Conservation (phyloP, 2,329 filamentous ascomycete genomes). For the Neoascochyta sp. region DNA sequence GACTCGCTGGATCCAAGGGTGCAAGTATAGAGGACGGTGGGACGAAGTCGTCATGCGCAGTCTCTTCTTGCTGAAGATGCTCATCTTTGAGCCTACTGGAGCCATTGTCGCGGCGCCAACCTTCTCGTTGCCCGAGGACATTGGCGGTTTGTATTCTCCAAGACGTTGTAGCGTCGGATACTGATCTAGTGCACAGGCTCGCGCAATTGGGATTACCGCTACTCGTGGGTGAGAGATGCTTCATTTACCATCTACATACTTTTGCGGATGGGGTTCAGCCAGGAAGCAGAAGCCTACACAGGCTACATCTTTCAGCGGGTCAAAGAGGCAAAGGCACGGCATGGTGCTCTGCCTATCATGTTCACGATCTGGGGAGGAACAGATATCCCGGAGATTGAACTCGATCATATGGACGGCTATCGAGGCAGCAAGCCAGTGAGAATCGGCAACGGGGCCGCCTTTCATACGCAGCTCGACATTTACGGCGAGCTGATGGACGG, state of each 20-base stretch:
- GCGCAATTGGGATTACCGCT: conserved; percentile 67
- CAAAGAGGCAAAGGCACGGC: conserved; percentile 55
- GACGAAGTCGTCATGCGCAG: conserved; percentile 68
- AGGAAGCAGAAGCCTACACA: conserved; percentile 76
- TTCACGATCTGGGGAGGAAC: conserved; percentile 67
- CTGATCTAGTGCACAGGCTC: conserved; percentile 38
- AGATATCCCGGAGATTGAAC: conserved; percentile 67
- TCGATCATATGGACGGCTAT: conserved; percentile 70
- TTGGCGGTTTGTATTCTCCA: conserved; percentile 16
- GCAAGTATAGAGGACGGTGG: conserved; percentile 68
- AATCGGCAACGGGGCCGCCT: conserved; percentile 73
- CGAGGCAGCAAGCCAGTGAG: conserved; percentile 67
- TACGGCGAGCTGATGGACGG: conserved; percentile 76
- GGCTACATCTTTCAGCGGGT: conserved; percentile 72
- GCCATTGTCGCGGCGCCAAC: conserved; percentile 74
- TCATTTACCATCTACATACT: conserved; percentile 76
- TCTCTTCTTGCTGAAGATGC: conserved; percentile 69
- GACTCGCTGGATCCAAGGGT: conserved; percentile 69
- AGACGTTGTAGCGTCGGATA: neutral
- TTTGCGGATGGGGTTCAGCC: conserved; percentile 69
- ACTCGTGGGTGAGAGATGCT: conserved; percentile 72
- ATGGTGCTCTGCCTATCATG: conserved; percentile 71
- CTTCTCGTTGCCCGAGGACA: conserved; percentile 70
- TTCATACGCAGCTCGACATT: conserved; percentile 74
- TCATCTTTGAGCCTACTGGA: conserved; percentile 75